Evolutionary conservation across 2,329 filamentous ascomycete species (phyloP), one percentile per base, ranked within the genome.

Genomic region (Exophiala sp.): DNA sequence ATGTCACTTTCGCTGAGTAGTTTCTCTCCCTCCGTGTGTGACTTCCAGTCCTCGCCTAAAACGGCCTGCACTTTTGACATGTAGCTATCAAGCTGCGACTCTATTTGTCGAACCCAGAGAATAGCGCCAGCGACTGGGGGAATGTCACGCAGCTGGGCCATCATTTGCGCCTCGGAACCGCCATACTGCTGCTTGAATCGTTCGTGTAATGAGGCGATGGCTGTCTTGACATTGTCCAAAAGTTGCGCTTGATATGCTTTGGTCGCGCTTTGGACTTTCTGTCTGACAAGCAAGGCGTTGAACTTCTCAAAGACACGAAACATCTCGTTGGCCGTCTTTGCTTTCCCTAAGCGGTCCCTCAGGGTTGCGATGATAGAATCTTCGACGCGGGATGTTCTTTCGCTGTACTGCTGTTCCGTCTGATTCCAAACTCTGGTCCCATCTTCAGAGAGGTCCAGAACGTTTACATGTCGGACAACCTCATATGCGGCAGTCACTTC

Each of bases 51-150:
- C 52, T 89, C 86, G 46, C 94, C 94, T 18, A 99, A 82, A 35
- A 99, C 94, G 63, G 96, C 90, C 69, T 97, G 95, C n/a, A 99
- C 92, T 71, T 96, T 96, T 68, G 91, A 89, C 91, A 99, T 96
- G 71, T 99, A 99, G 9, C 86, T 88, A 66, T 96, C 87, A 8
- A 99, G 83, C 70, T 99, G 94, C 34, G 90, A 85, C 75, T 99
- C 92, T 58, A 99, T 99, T 71, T 99, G 94, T 40, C 90, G 86
- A 20, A 92, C 92, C 88, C 94, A 97, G 49, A 99, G 95, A 62
- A 99, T 96, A 34, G 92, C 92, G 52, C 94, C 95, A 3, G 94
- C 95, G 0, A 99, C 91, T 0, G 95, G 94, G 0, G 94, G 94
- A 12, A 99, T 78, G 71, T 99, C 94, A 58, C 92, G 91, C 53